Conservation (phyloP, 108 stramenopile species). For the Seminavis robusta region DNA sequence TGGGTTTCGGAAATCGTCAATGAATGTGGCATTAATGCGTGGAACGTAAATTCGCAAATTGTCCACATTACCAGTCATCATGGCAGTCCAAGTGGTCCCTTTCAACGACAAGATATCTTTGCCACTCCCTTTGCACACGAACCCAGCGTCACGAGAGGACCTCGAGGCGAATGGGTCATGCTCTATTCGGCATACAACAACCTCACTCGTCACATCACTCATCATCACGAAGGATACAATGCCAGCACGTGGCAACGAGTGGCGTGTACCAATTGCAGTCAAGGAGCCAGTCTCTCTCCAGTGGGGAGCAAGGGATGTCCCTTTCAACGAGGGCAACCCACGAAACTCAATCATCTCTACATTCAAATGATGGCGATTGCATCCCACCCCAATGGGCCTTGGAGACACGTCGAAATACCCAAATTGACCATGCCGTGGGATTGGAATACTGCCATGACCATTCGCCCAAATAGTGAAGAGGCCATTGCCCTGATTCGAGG, state of each 20-base stretch:
- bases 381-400: background rate
- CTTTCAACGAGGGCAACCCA: conserved; percentile 2
- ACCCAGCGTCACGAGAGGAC: conserved; percentile 2
- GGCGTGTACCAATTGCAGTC: background rate
- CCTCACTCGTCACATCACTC: too few species aligned
- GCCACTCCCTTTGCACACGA: conserved; percentile 3
- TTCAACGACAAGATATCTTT: background rate
- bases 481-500: conserved; percentile 8
- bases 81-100: conserved; percentile 1
- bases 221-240: too few species aligned
- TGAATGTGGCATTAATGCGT: conserved; percentile 12
- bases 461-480: background rate
- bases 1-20: conserved; percentile 7
- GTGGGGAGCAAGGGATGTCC: background rate
- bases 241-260: background rate
- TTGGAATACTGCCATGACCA: conserved; percentile 8
- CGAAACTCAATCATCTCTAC: background rate
- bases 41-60: conserved; percentile 1
- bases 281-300: background rate
- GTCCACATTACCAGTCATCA: conserved; percentile 2
- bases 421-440: conserved; percentile 1
- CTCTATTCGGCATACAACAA: conserved; percentile 3
- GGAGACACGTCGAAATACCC: conserved; percentile 7
- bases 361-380: conserved; percentile 3
- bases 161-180: conserved; percentile 11